Conservation (phyloP, 345 rosid species). For the Hirschfeldia incana region DNA sequence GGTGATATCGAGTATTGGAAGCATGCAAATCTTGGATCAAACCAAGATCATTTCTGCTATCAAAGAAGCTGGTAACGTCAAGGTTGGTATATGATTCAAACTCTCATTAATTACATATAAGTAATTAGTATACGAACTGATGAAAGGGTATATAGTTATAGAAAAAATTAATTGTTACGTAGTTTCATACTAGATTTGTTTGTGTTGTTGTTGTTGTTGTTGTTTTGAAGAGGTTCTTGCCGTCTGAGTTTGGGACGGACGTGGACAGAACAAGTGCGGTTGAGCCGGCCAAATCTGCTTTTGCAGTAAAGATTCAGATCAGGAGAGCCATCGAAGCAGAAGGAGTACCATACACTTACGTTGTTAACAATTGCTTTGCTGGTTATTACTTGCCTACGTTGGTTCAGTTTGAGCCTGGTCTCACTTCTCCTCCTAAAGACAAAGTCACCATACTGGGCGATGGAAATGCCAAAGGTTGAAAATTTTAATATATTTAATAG, state of each 20-base stretch:
- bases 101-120: background rate
- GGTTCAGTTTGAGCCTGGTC: constrained; percentile 48
- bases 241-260: constrained; percentile 73
- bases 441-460: constrained; percentile 55
- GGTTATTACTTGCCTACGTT: constrained; percentile 51
- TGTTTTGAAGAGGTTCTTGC: constrained; percentile 55
- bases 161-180: background rate
- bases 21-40: constrained; percentile 59
- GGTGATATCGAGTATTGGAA: constrained; percentile 70
- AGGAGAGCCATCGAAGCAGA: constrained; percentile 60
- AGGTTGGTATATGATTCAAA: constrained; percentile 45
- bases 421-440: constrained; percentile 62
- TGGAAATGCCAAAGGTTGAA: constrained; percentile 55
- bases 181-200: background rate
- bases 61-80: constrained; percentile 82
- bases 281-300: constrained; percentile 57
- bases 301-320: constrained; percentile 44
- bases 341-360: constrained; percentile 60
- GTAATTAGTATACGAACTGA: background rate
- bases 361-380: constrained; percentile 50
- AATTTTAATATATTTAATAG: background rate
- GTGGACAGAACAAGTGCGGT: constrained; percentile 53
- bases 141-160: background rate
- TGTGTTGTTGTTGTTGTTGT: background rate
- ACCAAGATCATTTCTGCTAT: constrained; percentile 76